Conservation (phyloP, 2,329 filamentous ascomycete genomes). For the Fusarium tuaranense region DNA sequence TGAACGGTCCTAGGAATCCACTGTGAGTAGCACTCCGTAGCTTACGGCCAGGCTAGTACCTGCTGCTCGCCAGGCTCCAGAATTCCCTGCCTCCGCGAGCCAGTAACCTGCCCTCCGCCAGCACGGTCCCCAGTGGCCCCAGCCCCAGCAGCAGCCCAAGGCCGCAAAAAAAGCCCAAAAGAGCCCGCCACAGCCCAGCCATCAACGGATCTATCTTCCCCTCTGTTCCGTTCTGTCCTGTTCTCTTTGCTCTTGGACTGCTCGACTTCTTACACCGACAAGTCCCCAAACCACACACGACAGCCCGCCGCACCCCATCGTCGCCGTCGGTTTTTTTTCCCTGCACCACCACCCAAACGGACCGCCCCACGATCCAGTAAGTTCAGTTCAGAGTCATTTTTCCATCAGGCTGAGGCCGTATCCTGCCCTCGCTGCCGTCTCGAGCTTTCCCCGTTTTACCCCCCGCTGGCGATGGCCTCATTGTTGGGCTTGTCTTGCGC, state of each 20-base stretch:
- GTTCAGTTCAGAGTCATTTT: slow-evolving; percentile 33
- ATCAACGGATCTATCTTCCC: slow-evolving; percentile 33
- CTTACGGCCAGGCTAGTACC: background rate
- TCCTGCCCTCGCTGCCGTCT: slow-evolving; percentile 7
- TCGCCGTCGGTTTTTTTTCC: slow-evolving; percentile 47
- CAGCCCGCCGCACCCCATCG: slow-evolving; percentile 37
- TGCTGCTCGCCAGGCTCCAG: slow-evolving; percentile 38
- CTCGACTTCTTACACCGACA: slow-evolving; percentile 47
- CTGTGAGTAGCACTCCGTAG: background rate
- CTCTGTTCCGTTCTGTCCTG: slow-evolving; percentile 29
- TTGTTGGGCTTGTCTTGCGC: slow-evolving; percentile 25
- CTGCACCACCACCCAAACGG: slow-evolving; percentile 46
- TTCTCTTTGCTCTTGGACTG: slow-evolving; percentile 23
- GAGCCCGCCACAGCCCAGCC: slow-evolving; percentile 6
- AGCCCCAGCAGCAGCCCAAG: slow-evolving; percentile 35
- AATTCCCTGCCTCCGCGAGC: slow-evolving; percentile 26
- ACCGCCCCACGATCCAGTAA: slow-evolving; percentile 46
- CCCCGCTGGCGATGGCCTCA: slow-evolving; percentile 38
- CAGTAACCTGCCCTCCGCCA: slow-evolving; percentile 29
- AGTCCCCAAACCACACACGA: slow-evolving; percentile 43
- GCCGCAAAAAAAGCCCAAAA: slow-evolving; percentile 36
- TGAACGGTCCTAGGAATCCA: slow-evolving; percentile 18
- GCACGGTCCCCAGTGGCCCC: slow-evolving; percentile 24
- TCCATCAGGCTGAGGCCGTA: background rate
- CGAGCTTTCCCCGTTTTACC: slow-evolving; percentile 13